phyloP scores from a whole-genome alignment of 2,329 filamentous ascomycete genomes.

The Colletotrichum navitas region DNA sequence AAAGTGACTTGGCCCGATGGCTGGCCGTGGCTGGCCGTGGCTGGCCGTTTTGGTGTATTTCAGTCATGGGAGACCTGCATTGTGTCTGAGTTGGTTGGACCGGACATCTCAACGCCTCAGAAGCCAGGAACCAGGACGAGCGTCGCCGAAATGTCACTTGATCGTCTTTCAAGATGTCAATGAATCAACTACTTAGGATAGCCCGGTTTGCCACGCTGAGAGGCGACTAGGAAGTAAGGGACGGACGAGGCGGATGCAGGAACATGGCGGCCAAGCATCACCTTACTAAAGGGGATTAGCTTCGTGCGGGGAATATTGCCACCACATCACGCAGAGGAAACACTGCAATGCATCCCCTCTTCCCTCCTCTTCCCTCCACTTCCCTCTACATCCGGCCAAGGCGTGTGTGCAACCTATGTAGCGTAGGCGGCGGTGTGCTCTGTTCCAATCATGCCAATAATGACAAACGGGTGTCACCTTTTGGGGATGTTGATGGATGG shows the following conservation, averaged over 20 bases:
- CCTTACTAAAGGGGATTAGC: not conserved
- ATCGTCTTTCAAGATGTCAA: conserved; percentile 29
- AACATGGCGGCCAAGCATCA: conserved; percentile 15
- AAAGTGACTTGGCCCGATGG: not conserved
- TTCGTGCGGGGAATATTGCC: conserved; percentile 5
- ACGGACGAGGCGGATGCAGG: conserved; percentile 30
- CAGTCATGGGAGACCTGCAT: not conserved
- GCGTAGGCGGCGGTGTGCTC: not conserved
- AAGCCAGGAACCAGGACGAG: conserved; percentile 14
- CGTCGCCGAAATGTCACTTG: conserved; percentile 16
- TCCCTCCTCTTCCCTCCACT: not conserved
- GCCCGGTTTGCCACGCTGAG: conserved; percentile 10
- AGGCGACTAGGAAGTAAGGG: conserved; percentile 1
- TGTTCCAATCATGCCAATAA: not conserved
- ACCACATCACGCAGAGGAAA: not conserved
- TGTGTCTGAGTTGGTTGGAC: not conserved
- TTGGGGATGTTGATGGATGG: not conserved
- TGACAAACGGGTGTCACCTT: conserved; percentile 1
- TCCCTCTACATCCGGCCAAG: not conserved
- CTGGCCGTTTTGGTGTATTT: not conserved
- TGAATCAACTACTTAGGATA: conserved; percentile 6
- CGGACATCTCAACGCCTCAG: not conserved
- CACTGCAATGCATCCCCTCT: not conserved
- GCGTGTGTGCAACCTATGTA: not conserved
- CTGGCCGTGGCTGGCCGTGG: not conserved